Conservation (phyloP, 1,284 basidiomycete species). For the Cystobasidium sp. region DNA sequence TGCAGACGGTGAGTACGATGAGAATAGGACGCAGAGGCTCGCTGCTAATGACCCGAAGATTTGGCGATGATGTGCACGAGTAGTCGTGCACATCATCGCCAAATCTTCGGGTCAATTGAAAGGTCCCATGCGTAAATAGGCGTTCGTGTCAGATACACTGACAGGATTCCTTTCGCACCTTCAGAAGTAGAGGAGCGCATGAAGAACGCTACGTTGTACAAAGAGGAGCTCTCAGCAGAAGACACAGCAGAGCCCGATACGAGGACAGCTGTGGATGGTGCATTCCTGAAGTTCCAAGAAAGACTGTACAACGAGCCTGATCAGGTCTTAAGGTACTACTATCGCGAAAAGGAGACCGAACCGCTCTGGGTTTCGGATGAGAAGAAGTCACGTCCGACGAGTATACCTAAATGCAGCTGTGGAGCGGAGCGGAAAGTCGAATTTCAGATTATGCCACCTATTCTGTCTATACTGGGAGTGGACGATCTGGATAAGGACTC, state of each 20-base stretch:
- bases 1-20: not conserved
- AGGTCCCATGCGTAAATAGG: no score
- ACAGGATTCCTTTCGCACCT: not conserved
- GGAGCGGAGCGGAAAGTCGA: constrained; percentile 26
- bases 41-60: no score
- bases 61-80: no score
- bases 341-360: constrained; percentile 13
- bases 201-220: constrained; percentile 30
- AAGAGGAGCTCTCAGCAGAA: constrained; percentile 19
- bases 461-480: constrained; percentile 37
- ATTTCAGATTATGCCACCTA: constrained; percentile 42
- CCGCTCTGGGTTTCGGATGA: constrained; percentile 42
- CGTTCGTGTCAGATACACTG: no score
- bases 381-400: constrained; percentile 4
- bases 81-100: no score
- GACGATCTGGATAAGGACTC: constrained; percentile 40
- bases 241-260: constrained; percentile 44
- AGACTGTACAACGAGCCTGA: constrained; percentile 38
- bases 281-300: constrained; percentile 41
- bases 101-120: no score
- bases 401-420: constrained; percentile 22
- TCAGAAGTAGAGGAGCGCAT: constrained; percentile 26
- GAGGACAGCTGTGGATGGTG: constrained; percentile 29
- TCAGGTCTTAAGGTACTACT: constrained; percentile 43
- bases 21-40: no score